A percentile compares a stretch with the other conserved stretches of the same genome.
phyloP scores from a whole-genome alignment of 202 grass and related monocot species.

The Elaeis oleifera region DNA sequence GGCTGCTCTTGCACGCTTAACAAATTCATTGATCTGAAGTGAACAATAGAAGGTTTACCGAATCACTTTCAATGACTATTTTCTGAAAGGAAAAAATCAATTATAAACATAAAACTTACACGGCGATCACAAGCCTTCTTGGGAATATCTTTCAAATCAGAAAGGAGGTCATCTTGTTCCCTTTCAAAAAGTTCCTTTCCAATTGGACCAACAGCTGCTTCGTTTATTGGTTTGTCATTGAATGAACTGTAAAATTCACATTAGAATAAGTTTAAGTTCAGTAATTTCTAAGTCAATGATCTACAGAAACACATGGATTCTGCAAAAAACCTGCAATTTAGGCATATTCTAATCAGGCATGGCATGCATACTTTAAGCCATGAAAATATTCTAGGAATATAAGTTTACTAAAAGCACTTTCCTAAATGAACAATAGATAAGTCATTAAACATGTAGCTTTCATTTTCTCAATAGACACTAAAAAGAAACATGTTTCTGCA shows the following conservation, averaged over 20 bases:
- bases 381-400: too few relatives aligned
- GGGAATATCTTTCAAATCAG: conserved; percentile 21
- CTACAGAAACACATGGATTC: too few relatives aligned
- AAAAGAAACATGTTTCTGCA: too few relatives aligned
- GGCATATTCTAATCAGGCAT: too few relatives aligned
- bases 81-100: background rate
- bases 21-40: conserved; percentile 18
- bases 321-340: too few relatives aligned
- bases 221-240: conserved; percentile 17
- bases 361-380: too few relatives aligned
- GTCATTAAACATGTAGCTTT: too few relatives aligned
- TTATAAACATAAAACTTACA: background rate
- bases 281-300: too few relatives aligned
- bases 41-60: background rate
- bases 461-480: too few relatives aligned
- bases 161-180: conserved; percentile 20
- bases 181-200: conserved; percentile 18
- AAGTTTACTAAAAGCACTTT: too few relatives aligned
- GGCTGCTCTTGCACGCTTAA: conserved; percentile 16
- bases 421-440: too few relatives aligned
- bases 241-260: conserved; percentile 13
- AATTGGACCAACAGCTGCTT: conserved; percentile 6
- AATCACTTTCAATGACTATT: background rate
- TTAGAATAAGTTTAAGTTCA: too few relatives aligned
- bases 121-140: conserved; percentile 21